Conservation (phyloP, 768 basidiomycete genomes). For the Bullera alba region DNA sequence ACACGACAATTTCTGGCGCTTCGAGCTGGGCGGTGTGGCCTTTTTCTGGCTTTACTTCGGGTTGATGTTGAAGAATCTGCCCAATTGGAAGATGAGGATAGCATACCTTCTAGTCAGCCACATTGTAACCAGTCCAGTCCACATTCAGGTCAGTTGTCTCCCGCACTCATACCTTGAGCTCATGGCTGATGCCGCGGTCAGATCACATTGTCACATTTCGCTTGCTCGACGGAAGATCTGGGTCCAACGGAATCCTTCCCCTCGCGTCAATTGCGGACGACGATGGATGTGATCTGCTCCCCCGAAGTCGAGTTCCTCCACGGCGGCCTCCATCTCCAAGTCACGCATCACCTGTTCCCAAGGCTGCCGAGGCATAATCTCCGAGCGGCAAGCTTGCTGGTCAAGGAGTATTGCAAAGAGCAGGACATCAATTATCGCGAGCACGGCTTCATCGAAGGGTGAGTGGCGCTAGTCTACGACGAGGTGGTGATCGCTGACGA, state of each 20-base stretch:
- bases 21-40: conserved; percentile 65
- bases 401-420: conserved; percentile 80
- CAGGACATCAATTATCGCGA: conserved; percentile 72
- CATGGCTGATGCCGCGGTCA: conserved; percentile 15
- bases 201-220: conserved; percentile 96
- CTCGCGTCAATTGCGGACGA: conserved; percentile 92
- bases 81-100: conserved; percentile 62
- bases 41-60: conserved; percentile 89
- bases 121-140: conserved; percentile 77
- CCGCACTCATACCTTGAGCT: no score
- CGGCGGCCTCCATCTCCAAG: conserved; percentile 95
- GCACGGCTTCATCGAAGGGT: conserved; percentile 77
- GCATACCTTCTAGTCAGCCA: conserved; percentile 78
- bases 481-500: not conserved
- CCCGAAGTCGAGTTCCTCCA: conserved; percentile 79
- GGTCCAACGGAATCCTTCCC: conserved; percentile 87
- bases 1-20: conserved; percentile 58
- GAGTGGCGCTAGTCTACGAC: conserved; percentile 4
- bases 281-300: conserved; percentile 86
- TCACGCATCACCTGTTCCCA: conserved; percentile 95
- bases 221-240: conserved; percentile 85
- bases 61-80: conserved; percentile 61
- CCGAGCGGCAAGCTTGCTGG: conserved; percentile 67
- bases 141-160: conserved; percentile 70
- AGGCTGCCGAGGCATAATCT: conserved; percentile 91